Evolutionary conservation across 257 asterid genomes (phyloP), one percentile per base, ranked within the genome.

Genomic region (Handroanthus guayacan): DNA sequence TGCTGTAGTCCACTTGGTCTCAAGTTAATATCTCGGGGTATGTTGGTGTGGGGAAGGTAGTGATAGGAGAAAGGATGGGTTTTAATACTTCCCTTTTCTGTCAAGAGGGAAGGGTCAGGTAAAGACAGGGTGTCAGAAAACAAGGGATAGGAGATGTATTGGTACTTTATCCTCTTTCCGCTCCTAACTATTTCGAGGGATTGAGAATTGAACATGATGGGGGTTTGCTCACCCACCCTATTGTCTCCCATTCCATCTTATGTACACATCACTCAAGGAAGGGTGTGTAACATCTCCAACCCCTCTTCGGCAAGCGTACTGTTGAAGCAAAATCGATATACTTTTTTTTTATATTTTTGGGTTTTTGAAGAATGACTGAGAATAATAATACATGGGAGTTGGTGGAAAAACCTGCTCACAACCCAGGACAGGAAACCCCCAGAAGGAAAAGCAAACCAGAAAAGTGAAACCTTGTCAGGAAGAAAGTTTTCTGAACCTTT

Each of bases 1-100:
- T 63, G 43, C 37, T 62, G 50, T 41, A 61, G 54, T 62, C 71
- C 68, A 34, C 11, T 78, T 69, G 44, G 47, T 72, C 72, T 20
- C 51, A 25, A n/a, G 34, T 67, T 34, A 56, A 16, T 64, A 10
- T 75, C 6, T 51, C 52, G 5, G 10, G 63, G 52, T 13, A 18
- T 61, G 39, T 45, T n/a, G 51, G 45, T 10, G 41, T 62, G 63
- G 69, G 47, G 65, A 47, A 37, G 45, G 65, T 38, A 25, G 75
- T 57, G 62, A 18, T 50, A 18, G 51, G 47, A 16, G 69, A 5
- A n/a, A 16, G 31, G 44, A 69, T 16, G 74, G 57, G 63, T 13
- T 64, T 31, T 20, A 10, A 10, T 69, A 56, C 17, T 38, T 68
- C 75, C 65, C 14, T 65, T 65, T 16, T 58, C 11, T 65, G 38